Evolutionary conservation across 176 grass and related monocot genomes (phyloP), one percentile per base, ranked within the genome.

Genomic region (Calamus simplicifolius): DNA sequence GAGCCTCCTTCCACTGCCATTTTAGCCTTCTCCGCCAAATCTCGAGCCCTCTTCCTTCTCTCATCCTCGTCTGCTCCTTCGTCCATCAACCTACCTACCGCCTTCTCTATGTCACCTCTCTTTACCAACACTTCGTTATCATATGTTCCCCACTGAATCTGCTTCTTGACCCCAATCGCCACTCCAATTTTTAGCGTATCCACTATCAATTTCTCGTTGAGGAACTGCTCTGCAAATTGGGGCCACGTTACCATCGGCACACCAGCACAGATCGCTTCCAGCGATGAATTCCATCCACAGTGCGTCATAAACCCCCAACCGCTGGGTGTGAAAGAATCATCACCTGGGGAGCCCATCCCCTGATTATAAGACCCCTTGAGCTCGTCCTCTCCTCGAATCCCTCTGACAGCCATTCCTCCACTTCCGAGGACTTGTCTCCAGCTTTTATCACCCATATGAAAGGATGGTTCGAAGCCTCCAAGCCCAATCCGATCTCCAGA

Each of bases 401-500:
- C 58, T 31, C 5, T 31, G 5, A 4, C 4, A 61, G 29, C 58
- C 29, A 61, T 16, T 17, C 5, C 16, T 63, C 6, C 10, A 29
- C 60, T 21, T 2, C 5, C 6, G 28, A 16, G 17, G 16, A 28
- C 28, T 38, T 31, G 6, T 35, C 29, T 38, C 58, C 5, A 14
- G 5, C 27, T 27, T 18, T 38, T 16, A 48, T n/a, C 3, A 48
- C 28, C 59, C 59, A 62, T 15, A 62, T 12, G 16, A 62, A 48
- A 8, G 59, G 59, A n/a, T 8, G 27, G n/a, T 30, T 18, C 6
- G 59, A 62, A n/a, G 15, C 16, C 30, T 62, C 59, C 29, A 62
- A n/a, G 28, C 90, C 90, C 51, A 80, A 53, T 18, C 82, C 81
- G 8, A 95, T 77, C 64, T 95, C 89, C 49, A 76, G 27, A 19